Conservation (phyloP, 495 filamentous ascomycete genomes). For the Terfezia boudieri region DNA sequence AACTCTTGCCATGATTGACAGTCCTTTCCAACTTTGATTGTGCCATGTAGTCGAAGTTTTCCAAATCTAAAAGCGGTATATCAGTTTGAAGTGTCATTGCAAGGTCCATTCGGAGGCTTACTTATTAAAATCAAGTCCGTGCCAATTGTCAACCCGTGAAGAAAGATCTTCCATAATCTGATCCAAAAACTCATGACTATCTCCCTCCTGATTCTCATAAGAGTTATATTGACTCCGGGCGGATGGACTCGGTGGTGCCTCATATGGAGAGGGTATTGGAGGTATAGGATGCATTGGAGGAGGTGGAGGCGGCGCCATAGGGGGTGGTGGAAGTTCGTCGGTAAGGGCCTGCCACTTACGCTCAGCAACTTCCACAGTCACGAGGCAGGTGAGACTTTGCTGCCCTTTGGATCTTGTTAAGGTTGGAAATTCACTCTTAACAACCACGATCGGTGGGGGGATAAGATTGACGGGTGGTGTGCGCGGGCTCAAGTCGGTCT, state of each 20-base stretch:
- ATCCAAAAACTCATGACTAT: conserved; percentile 39
- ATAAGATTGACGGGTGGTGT: conserved; percentile 60
- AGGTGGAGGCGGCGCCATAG: conserved; percentile 20
- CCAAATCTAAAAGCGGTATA: conserved; percentile 42
- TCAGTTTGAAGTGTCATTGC: neutral
- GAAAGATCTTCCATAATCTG: conserved; percentile 74
- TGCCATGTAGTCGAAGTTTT: conserved; percentile 77
- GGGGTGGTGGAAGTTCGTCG: conserved; percentile 56
- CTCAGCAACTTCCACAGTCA: conserved; percentile 86
- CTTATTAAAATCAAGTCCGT: conserved; percentile 87
- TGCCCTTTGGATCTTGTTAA: conserved; percentile 80
- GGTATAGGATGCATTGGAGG: conserved; percentile 19
- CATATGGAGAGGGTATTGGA: conserved; percentile 13
- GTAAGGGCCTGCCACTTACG: conserved; percentile 75
- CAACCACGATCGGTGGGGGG: conserved; percentile 67
- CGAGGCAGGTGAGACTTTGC: conserved; percentile 79
- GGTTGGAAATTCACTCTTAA: conserved; percentile 92
- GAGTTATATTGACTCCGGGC: conserved; percentile 13
- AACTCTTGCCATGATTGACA: conserved; percentile 95
- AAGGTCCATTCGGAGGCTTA: conserved; percentile 20
- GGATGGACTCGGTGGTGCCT: conserved; percentile 8
- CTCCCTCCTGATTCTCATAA: conserved; percentile 23
- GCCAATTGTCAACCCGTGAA: conserved; percentile 87
- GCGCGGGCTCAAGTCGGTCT: conserved; percentile 60
- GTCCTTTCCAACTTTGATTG: conserved; percentile 86